A percentile compares a stretch with the other conserved stretches of the same genome.
phyloP scores from a whole-genome alignment of 2,329 filamentous ascomycete species.

The Penicillium sp. region DNA sequence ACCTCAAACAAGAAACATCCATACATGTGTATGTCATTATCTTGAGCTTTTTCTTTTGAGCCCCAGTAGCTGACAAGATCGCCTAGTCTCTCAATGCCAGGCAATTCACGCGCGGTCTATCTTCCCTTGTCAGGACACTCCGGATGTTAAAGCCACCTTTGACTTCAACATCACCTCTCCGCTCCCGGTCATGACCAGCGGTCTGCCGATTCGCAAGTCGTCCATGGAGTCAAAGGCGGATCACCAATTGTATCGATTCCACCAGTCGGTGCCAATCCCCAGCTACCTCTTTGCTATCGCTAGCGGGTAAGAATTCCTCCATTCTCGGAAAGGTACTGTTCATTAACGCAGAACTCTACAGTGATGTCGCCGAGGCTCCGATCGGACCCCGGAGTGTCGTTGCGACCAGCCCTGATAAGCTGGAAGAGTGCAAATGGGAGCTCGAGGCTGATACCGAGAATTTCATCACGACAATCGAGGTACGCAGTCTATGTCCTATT shows the following conservation, averaged over 20 bases:
- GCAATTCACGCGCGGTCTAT: constrained; percentile 89
- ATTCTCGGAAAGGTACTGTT: background rate
- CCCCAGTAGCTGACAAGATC: background rate
- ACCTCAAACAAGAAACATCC: constrained; percentile 92
- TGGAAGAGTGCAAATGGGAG: constrained; percentile 79
- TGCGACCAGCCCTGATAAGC: constrained; percentile 77
- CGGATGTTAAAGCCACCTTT: constrained; percentile 92
- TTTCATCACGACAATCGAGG: constrained; percentile 77
- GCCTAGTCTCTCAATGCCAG: constrained; percentile 76
- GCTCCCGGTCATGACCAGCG: constrained; percentile 84
- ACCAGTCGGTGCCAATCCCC: constrained; percentile 85
- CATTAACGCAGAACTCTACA: constrained; percentile 23
- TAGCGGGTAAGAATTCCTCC: constrained; percentile 37
- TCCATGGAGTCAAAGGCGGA: constrained; percentile 47
- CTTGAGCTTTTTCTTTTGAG: background rate
- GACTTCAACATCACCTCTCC: constrained; percentile 79
- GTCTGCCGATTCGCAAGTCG: constrained; percentile 52
- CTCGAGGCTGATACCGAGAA: constrained; percentile 83
- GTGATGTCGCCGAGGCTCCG: constrained; percentile 74
- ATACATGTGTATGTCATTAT: constrained; percentile 62
- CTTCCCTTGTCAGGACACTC: constrained; percentile 95
- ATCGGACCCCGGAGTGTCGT: constrained; percentile 81
- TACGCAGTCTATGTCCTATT: constrained; percentile 38
- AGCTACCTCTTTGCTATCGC: constrained; percentile 92
- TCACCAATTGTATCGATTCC: constrained; percentile 66